Evolutionary conservation across 441 rosid species (phyloP), one percentile per base, ranked within the genome.

Genomic region (Caryocar brasiliense): DNA sequence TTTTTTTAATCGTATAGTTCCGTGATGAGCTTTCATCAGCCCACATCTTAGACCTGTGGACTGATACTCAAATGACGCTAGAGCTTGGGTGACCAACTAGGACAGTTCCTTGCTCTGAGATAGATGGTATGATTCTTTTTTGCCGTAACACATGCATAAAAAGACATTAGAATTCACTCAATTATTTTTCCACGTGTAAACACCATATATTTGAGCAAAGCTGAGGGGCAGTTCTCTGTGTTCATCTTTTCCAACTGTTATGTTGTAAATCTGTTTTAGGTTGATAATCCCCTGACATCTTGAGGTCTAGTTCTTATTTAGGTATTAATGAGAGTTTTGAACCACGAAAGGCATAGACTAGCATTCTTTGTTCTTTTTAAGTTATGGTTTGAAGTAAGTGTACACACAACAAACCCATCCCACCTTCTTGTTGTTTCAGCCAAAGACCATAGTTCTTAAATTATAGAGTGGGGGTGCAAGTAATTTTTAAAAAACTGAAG

Each of bases 121-220:
- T 51, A 23, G 68, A 64, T 62, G 72, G 61, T 55, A 55, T 24
- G 17, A 19, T 65, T 63, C 46, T 45, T 50, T 47, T 52, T 9
- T 47, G 45, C 23, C 33, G 33, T 55, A 40, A 45, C 29, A 29
- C 45, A 47, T 54, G 38, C 47, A 45, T 14, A 18, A 32, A n/a
- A 55, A 45, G 43, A 36, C 46, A 20, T 18, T 32, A 58, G 46
- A 38, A 47, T 32, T 40, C 51, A 9, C 11, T 4, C 9, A 40
- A 28, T 39, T n/a, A 25, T n/a, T 28, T 3, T 27, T 44, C 37
- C 21, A 45, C 52, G 19, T 56, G 53, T 47, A 55, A 49, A 62
- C 44, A 33, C 48, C 18, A 45, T 37, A 44, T 21, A 52, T 43
- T 48, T 56, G 52, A 41, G 58, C 49, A 43, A 43, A 52, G 44